Base-by-base conservation (phyloP, 345 rosid genomes). In the Noccaea caerulescens region DNA sequence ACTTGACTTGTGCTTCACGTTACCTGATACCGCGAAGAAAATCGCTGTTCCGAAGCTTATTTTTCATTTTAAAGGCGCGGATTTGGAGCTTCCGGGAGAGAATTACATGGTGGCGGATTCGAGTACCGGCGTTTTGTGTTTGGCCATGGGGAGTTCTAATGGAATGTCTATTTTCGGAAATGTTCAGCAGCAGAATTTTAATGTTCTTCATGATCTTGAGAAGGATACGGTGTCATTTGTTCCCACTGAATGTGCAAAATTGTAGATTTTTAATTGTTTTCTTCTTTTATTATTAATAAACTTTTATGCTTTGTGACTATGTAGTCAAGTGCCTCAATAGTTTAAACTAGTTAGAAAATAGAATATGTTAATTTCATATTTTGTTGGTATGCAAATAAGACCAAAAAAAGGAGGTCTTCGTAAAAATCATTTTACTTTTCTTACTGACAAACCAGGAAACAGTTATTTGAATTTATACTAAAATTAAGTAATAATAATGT, bases 151-250 rank as follows among this genome's bases (percentile, higher is more conserved):
- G 36, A 76, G 87, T 13, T 87, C 99, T 0, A 83, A 69, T 58
- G 93, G 96, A 0, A 81, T 91, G 92, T 93, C 98, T 0, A 87
- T 93, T n/a, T 82, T 94, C 3, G 99, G 99, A 45, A 94, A 94
- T 74, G 72, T 94, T 27, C 99, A 94, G 72, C 99, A 94, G 68
- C 99, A 91, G 47, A 89, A 94, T 71, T 61, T 85, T 42, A 75
- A 91, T 85, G 86, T 89, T 10, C 30, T 83, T 10, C 86, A 94
- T 75, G 93, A 94, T 79, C 87, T 94, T 46, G 66, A 53, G 61
- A 83, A 83, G 63, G 83, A 87, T 69, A 87, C 93, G 2, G 36
- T 91, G 54, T 86, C 99, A 0, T 89, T 94, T 76, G 7, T 79
- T 39, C 95, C 86, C 3, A 83, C 90, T 6, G 56, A 86, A 43